Base-by-base conservation (phyloP, 768 basidiomycete genomes). In the Leucosporidium creatinivorum region DNA sequence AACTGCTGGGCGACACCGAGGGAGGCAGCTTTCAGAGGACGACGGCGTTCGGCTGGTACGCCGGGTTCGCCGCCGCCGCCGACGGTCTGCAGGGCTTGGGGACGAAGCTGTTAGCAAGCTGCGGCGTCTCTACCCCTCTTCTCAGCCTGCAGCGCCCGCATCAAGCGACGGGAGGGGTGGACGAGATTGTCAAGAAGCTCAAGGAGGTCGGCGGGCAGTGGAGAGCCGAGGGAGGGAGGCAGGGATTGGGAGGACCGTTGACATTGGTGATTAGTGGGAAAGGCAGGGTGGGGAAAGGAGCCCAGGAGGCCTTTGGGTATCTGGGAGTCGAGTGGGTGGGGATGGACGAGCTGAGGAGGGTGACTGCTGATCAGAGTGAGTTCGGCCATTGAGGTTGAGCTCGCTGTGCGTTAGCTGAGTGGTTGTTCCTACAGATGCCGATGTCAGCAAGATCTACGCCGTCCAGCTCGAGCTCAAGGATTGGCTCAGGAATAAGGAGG, bases 31-130 rank as follows among this genome's bases (percentile, higher is more conserved):
- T 87, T 5, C 88, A 88, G 76, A 81, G 93, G 26, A 88, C 87
- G 0, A 89, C 93, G 23, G 91, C 87, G 0, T 94, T 96, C 79
- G 93, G 92, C 1, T 92, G 87, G 86, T 91, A 87, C 73, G 93
- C 93, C 0, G 93, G 93, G 0, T 66, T 69, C 66, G 89, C 89
- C 17, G 92, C 91, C 18, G 86, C 86, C 10, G 83, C 91, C 3
- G 92, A 93, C 78, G 87, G 89, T 0, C 82, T 93, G 28, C 84
- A 83, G 1, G 82, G 89, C 7, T 85, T 89, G 76, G 91, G 89
- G 0, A 87, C 91, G 54, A 84, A 85, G 1, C 85, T 91, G 73
- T 82, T 94, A 8, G 84, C 88, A 74, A 80, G 54, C 9, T 57
- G 85, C 12, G 93, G 93, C 0, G 81, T 91, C 6, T 85, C 89